phyloP scores from a whole-genome alignment of 1,284 basidiomycete species.

The Inonotus obliquus region DNA sequence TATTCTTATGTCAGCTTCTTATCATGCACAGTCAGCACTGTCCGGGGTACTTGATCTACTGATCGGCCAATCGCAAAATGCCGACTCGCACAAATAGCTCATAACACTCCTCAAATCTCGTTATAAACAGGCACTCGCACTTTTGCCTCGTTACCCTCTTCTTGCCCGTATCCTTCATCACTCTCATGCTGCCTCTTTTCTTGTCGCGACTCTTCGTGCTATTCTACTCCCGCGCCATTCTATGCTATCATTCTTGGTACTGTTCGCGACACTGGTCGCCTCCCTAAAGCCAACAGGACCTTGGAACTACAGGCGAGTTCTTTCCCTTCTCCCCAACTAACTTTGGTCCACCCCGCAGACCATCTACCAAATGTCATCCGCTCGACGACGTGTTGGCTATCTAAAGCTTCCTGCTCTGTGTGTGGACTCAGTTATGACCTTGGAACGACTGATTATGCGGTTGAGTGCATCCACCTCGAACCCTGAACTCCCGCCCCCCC shows the following conservation, averaged over 20 bases:
- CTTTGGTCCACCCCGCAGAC: neutral
- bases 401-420: too few relatives aligned
- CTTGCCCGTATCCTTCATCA: neutral
- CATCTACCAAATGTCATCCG: neutral
- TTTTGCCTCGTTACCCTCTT: conserved; percentile 1
- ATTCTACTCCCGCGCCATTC: neutral
- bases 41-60: conserved; percentile 7
- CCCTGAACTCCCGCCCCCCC: too few relatives aligned
- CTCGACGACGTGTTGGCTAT: too few relatives aligned
- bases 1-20: neutral
- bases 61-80: conserved; percentile 23
- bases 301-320: neutral
- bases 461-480: too few relatives aligned
- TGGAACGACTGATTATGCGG: too few relatives aligned
- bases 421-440: too few relatives aligned
- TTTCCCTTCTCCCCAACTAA: neutral
- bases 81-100: conserved; percentile 25
- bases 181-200: neutral
- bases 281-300: neutral
- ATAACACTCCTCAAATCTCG: conserved; percentile 1
- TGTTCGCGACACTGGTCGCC: too few relatives aligned
- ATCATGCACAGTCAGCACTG: neutral
- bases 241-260: too few relatives aligned
- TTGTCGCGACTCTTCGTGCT: neutral
- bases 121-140: conserved; percentile 5